Evolutionary conservation across 345 rosid genomes (phyloP), one percentile per base, ranked within the genome.

Genomic region (Brassica carinata): DNA sequence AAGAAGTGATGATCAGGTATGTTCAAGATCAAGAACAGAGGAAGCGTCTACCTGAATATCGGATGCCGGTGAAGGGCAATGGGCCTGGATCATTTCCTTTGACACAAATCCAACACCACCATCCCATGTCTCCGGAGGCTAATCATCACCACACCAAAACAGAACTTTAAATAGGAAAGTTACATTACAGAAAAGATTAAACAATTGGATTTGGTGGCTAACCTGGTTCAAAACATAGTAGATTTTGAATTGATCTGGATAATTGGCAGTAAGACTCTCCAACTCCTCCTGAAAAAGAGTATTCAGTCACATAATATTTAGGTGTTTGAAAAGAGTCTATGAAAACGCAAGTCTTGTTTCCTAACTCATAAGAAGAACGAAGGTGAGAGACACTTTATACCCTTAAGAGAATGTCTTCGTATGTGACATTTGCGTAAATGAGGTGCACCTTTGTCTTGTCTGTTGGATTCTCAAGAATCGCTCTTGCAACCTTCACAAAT

Each of bases 151-250:
- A 30, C 9, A 51, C 23, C 6, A 14, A 67, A 73, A 51, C 5
- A 27, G 38, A 10, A 9, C 18, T 27, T 55, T 7, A 15, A 26
- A 2, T 5, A 70, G 61, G 36, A 34, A 14, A 8, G 0, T 38
- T 14, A 38, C 18, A 55, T 53, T 2, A 53, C n/a, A 81, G 7
- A 31, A 75, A 70, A 3, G 13, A 38, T 40, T 67, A 4, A 73
- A 23, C 8, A 62, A 13, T 55, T 6, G 43, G 26, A 61, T 38
- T 58, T 43, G 26, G 26, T n/a, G 75, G 67, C 84, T 77, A 43
- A 93, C 99, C 98, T 96, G 96, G 87, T 96, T 96, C 83, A 96
- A 77, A 79, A 94, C 99, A 36, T 89, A 90, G 87, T 89, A 94
- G 71, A 92, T 69, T 48, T 87, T 84, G 86, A 92, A 94, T 72